Evolutionary conservation across 2,329 filamentous ascomycete species (phyloP), one percentile per base, ranked within the genome.

Genomic region (Botryotinia globosa): DNA sequence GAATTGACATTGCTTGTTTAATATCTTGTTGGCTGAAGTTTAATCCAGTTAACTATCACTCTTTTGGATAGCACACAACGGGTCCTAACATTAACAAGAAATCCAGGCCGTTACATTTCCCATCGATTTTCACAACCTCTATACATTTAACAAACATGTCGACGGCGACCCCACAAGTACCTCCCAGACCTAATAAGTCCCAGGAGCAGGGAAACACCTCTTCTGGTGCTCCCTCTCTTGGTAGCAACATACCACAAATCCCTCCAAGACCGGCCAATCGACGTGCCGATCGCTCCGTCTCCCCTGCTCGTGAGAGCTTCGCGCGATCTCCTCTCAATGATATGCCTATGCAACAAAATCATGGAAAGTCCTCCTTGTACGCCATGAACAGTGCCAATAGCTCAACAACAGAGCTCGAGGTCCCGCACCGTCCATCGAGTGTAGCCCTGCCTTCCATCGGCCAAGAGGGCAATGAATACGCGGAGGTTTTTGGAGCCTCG

Each of bases 391-490:
- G 70, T 73, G 76, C 73, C 67, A 76, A 76, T 69, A 83, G 56
- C 81, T 86, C 75, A 83, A 73, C 71, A 45, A 61, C 78, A 14
- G 82, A 86, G 75, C 80, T 85, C 42, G 65, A 68, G 9, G 20
- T 68, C n/a, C 83, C 85, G 29, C 78, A 87, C 59, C 91, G 93
- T 68, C 89, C 92, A 51, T 88, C 89, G 66, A 97, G 93, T 80
- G 93, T 97, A 72, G 88, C 72, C 37, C 87, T 98, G 80, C 95
- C 95, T 25, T 92, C 92, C 1, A 87, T 97, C 72, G 95, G 95
- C 73, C 91, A 98, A 80, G 95, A 98, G 83, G 95, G 95, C 75
- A 89, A 87, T 77, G 95, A 98, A 83, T 98, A 98, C 83, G 93
- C 89, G 69, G 91, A 88, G 78, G 84, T 89, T 68, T 82, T 76